phyloP scores from a whole-genome alignment of 2,329 filamentous ascomycete genomes.

The Capronia epimyces region DNA sequence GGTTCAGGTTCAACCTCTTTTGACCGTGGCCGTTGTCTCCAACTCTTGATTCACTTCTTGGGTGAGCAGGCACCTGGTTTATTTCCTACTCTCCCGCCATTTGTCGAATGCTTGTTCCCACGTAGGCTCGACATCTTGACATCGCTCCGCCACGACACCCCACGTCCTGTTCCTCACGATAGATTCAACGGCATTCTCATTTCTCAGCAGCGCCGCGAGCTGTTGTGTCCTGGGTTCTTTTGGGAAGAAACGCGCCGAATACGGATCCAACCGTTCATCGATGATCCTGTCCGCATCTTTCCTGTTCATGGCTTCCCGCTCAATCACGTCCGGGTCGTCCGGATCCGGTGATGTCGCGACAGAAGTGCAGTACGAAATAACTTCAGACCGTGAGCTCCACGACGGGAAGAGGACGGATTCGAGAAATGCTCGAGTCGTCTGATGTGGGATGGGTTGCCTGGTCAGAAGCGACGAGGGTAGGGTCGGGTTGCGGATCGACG shows the following conservation, averaged over 20 bases:
- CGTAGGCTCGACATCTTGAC: slow-evolving; percentile 48
- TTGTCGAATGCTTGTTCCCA: slow-evolving; percentile 17
- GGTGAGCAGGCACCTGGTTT: too few species aligned
- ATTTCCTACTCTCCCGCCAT: slow-evolving; percentile 12
- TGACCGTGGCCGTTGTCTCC: too few species aligned
- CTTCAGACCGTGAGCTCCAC: slow-evolving; percentile 77
- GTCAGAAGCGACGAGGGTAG: slow-evolving; percentile 12
- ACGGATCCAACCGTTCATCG: slow-evolving; percentile 86
- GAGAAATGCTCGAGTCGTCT: slow-evolving; percentile 67
- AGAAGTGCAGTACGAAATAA: slow-evolving; percentile 80
- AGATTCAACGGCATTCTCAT: slow-evolving; percentile 74
- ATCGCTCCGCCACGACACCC: slow-evolving; percentile 70
- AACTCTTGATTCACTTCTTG: too few species aligned
- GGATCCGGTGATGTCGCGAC: slow-evolving; percentile 85
- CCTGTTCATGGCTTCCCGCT: slow-evolving; percentile 65
- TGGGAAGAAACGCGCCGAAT: slow-evolving; percentile 76
- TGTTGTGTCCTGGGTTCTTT: slow-evolving; percentile 73
- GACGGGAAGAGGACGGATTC: slow-evolving; percentile 75
- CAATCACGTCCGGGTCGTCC: slow-evolving; percentile 69
- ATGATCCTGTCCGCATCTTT: slow-evolving; percentile 68
- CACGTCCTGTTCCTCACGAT: slow-evolving; percentile 76
- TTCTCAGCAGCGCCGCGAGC: slow-evolving; percentile 66
- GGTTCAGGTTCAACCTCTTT: too few species aligned
- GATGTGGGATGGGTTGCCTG: slow-evolving; percentile 35
- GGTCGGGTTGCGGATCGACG: slow-evolving; percentile 42